These are phyloP conservation scores for Coix lacrymajobi DNA, from an alignment of 176 grass and related monocot genomes.

Conservation along the genomic window DNA sequence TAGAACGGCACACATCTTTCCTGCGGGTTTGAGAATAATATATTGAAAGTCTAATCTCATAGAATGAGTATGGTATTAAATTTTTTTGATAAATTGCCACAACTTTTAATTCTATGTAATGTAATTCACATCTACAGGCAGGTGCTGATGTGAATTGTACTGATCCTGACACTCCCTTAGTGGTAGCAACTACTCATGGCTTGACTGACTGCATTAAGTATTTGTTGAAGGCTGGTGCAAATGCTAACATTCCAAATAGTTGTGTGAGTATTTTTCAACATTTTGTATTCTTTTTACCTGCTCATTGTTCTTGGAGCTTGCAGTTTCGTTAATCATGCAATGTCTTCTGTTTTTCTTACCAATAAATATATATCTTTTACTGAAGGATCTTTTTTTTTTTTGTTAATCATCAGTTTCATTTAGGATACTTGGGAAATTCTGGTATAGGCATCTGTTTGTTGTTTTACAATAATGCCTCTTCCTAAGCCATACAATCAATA, in stretches of 20 bases:
- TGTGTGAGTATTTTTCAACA: constrained; percentile 18
- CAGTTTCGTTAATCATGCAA: background rate
- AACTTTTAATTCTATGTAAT: background rate
- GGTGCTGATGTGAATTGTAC: constrained; percentile 25
- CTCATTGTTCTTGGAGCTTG: background rate
- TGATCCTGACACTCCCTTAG: constrained; percentile 17
- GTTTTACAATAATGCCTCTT: background rate
- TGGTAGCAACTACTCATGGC: background rate
- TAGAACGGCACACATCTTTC: background rate
- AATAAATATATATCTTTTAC: background rate
- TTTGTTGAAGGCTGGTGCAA: constrained; percentile 28
- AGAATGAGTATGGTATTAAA: background rate
- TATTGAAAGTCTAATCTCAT: background rate
- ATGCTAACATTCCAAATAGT: constrained; percentile 24
- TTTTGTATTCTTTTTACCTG: background rate
- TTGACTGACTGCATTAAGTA: constrained; percentile 12
- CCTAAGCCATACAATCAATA: background rate
- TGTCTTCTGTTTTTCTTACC: background rate
- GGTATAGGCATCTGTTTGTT: background rate
- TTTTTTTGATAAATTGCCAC: background rate
- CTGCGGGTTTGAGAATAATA: background rate
- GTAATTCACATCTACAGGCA: constrained; percentile 3
- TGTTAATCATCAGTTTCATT: background rate
- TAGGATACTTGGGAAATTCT: background rate
- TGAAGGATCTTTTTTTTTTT: background rate